phyloP scores from a whole-genome alignment of 2,329 filamentous ascomycete species.

The Aspergillus versicolor region DNA sequence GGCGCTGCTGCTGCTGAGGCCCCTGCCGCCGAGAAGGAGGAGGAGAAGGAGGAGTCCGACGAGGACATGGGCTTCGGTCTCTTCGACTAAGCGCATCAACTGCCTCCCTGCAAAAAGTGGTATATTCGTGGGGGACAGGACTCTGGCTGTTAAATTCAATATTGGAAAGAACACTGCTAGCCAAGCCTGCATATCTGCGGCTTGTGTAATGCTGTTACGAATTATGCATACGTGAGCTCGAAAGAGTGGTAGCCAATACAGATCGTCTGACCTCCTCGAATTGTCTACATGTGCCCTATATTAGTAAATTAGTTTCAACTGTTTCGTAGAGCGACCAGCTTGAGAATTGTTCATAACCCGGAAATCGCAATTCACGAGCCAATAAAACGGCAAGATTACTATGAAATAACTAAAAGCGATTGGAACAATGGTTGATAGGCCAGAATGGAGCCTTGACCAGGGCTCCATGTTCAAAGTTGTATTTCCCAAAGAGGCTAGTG shows the following conservation, averaged over 20 bases:
- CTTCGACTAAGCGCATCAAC: constrained; percentile 56
- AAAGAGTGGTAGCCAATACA: constrained; percentile 38
- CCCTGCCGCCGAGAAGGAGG: constrained; percentile 69
- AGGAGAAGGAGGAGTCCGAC: constrained; percentile 72
- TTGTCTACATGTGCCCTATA: constrained; percentile 5
- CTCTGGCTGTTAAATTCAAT: constrained; percentile 33
- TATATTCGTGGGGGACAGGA: constrained; percentile 66
- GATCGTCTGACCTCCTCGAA: constrained; percentile 32
- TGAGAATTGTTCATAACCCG: not conserved
- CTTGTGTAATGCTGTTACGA: constrained; percentile 40
- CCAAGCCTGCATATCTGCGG: constrained; percentile 30
- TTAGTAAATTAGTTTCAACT: not conserved
- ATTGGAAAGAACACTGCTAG: constrained; percentile 29
- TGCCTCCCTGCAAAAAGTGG: constrained; percentile 29
- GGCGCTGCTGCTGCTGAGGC: constrained; percentile 67
- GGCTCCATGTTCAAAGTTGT: not conserved
- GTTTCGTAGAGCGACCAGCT: not conserved
- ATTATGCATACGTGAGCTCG: constrained; percentile 33
- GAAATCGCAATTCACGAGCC: not conserved
- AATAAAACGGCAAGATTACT: not conserved
- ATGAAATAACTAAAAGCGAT: not conserved
- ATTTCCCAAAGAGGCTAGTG: constrained; percentile 26
- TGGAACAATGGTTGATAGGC: constrained; percentile 1
- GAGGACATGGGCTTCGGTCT: constrained; percentile 75
- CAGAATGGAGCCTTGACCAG: not conserved